phyloP scores from a whole-genome alignment of 345 rosid genomes.

The Populus simonii region DNA sequence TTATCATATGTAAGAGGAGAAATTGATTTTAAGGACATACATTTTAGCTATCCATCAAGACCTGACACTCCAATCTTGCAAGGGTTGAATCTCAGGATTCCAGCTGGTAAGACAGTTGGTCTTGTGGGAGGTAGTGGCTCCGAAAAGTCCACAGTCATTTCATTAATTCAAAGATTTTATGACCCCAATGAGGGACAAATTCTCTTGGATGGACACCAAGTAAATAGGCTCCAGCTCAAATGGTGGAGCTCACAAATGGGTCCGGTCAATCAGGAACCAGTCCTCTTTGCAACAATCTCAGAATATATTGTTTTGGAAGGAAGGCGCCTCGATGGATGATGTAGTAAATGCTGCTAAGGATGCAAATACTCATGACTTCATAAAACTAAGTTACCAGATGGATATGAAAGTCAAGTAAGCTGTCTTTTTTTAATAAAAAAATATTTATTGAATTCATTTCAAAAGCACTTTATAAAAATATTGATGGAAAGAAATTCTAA shows the following conservation, averaged over 20 bases:
- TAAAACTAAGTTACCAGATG: no score
- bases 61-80: constrained; percentile 52
- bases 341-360: no score
- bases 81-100: constrained; percentile 52
- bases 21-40: constrained; percentile 43
- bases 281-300: constrained; percentile 49
- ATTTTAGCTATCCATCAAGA: constrained; percentile 60
- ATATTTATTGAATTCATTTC: no score
- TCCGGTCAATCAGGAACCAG: constrained; percentile 61
- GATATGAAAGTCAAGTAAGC: no score
- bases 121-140: constrained; percentile 73
- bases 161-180: constrained; percentile 63
- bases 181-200: constrained; percentile 55
- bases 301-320: constrained; percentile 20
- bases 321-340: no score
- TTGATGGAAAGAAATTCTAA: no score
- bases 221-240: constrained; percentile 52
- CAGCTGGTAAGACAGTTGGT: constrained; percentile 56
- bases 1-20: constrained; percentile 65
- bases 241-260: constrained; percentile 73
- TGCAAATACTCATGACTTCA: no score
- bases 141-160: constrained; percentile 60
- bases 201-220: constrained; percentile 55
- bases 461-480: no score
- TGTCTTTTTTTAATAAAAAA: no score